phyloP scores from a whole-genome alignment of 495 filamentous ascomycete species.

The Podospora sp. region DNA sequence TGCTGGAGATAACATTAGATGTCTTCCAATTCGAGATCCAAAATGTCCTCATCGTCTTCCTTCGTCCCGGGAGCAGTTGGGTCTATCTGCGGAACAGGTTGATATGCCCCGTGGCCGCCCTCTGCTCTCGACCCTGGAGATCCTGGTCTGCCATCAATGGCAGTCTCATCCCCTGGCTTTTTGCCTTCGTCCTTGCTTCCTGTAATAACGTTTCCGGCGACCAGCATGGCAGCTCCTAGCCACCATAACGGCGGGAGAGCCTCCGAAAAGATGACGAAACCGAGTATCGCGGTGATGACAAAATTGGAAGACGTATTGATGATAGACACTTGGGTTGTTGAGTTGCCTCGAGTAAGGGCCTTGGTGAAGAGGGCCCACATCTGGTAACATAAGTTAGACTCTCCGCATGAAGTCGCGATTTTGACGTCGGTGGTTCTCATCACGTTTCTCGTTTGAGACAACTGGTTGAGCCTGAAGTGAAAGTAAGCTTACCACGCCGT shows the following conservation, averaged over 20 bases:
- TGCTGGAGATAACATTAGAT: not conserved
- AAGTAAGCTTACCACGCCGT: conserved; percentile 62
- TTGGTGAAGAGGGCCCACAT: conserved; percentile 91
- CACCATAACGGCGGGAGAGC: conserved; percentile 72
- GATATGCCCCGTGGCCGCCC: conserved; percentile 21
- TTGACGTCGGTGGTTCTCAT: not conserved
- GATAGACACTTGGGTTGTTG: conserved; percentile 87
- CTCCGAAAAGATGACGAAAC: conserved; percentile 49
- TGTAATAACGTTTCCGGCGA: conserved; percentile 89
- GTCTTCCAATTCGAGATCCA: conserved; percentile 25
- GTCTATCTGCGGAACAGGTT: conserved; percentile 6
- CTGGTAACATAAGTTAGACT: conserved; percentile 31
- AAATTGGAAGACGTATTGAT: conserved; percentile 95
- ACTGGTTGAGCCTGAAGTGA: not conserved
- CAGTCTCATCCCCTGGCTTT: conserved; percentile 3
- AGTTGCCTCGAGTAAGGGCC: conserved; percentile 80
- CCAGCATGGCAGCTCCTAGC: conserved; percentile 79
- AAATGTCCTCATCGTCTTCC: conserved; percentile 28
- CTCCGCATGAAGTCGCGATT: not conserved
- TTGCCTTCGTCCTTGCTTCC: conserved; percentile 71
- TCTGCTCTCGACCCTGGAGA: conserved; percentile 17
- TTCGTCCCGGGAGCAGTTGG: conserved; percentile 3
- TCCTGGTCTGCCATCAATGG: conserved; percentile 5
- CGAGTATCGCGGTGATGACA: conserved; percentile 83
- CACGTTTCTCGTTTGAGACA: not conserved